Base-by-base conservation (phyloP, 768 basidiomycete species). In the Xerocomus brunneocitrinus region DNA sequence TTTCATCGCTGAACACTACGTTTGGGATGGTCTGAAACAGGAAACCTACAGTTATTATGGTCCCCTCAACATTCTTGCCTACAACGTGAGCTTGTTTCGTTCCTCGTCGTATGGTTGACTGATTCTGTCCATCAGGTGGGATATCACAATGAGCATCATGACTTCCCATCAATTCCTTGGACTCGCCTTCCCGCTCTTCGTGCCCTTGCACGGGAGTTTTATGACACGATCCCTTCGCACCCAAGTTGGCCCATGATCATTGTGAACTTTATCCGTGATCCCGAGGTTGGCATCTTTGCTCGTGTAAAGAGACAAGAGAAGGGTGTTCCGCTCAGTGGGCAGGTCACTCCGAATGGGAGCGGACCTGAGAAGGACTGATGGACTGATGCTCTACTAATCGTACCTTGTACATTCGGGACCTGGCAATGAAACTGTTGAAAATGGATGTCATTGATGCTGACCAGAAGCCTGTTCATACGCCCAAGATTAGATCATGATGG, bases 41-140 rank as follows among this genome's bases (percentile, higher is more conserved):
- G 97, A 98, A 74, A 98, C 97, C 0, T 98, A 91, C 70, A 92
- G 89, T 56, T 99, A 98, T 70, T 99, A 99, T 61, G 97, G 97
- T 0, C 81, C 82, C 53, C 75, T 98, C 52, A 99, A 99, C 69
- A 56, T 85, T 13, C 72, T 98, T 22, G 91, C 93, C 13, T 99
- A 98, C 71, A 99, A 99, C 59, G 95, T 91, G 56, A 55, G 87
- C 75, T 16, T n/a, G 14, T 32, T 40, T 47, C 10, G 12, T 51
- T 39, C 16, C 2, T 0, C 42, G 40, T 31, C 14, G 38, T 52
- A 28, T 36, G 5, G 28, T 49, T 38, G 30, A 7, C 46, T 51
- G 16, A 62, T 25, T 38, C 22, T 24, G 8, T 8, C 41, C 13
- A 51, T 19, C 58, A 93, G 91, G 91, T 98, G 60, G 97, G 97